A percentile compares a stretch with the other conserved stretches of the same genome.
Conservation (phyloP, 2,329 filamentous ascomycete species). For the Penicillium sp. region DNA sequence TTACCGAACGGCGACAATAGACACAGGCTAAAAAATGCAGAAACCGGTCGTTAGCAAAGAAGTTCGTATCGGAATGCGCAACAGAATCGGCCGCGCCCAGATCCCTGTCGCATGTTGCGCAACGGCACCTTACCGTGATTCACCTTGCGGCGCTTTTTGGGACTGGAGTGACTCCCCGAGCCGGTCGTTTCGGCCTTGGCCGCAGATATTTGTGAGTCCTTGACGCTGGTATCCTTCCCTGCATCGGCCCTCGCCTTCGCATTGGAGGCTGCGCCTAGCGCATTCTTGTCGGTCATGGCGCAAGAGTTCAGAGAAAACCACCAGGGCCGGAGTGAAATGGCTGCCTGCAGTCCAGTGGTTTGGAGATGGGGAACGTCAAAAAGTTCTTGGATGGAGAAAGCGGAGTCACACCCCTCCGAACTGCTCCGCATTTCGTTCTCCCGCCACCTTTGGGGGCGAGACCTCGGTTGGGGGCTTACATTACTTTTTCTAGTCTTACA, state of each 20-base stretch:
- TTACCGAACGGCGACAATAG: slow-evolving; percentile 88
- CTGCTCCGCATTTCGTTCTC: slow-evolving; percentile 23
- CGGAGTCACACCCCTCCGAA: slow-evolving; percentile 28
- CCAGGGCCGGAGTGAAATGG: slow-evolving; percentile 20
- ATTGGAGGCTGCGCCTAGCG: slow-evolving; percentile 28
- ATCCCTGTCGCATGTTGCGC: slow-evolving; percentile 31
- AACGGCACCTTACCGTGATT: slow-evolving; percentile 71
- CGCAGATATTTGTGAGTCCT: slow-evolving; percentile 30
- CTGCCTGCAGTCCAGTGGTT: slow-evolving; percentile 28
- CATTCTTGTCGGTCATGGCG: slow-evolving; percentile 35
- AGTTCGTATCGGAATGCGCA: slow-evolving; percentile 19
- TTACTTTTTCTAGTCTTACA: not conserved
- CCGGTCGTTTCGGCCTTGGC: slow-evolving; percentile 37
- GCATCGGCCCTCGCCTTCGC: slow-evolving; percentile 22
- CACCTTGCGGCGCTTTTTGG: slow-evolving; percentile 85
- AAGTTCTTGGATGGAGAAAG: slow-evolving; percentile 22
- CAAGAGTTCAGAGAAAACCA: slow-evolving; percentile 21
- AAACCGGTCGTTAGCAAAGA: slow-evolving; percentile 27
- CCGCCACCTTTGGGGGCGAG: slow-evolving; percentile 3
- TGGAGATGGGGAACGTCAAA: slow-evolving; percentile 13
- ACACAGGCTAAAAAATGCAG: slow-evolving; percentile 69
- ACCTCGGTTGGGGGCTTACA: slow-evolving; percentile 12
- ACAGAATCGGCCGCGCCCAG: slow-evolving; percentile 12
- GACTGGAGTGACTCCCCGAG: slow-evolving; percentile 51
- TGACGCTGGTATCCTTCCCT: slow-evolving; percentile 34